phyloP scores from a whole-genome alignment of 2,329 filamentous ascomycete species.

The Tolypocladium tundrense region DNA sequence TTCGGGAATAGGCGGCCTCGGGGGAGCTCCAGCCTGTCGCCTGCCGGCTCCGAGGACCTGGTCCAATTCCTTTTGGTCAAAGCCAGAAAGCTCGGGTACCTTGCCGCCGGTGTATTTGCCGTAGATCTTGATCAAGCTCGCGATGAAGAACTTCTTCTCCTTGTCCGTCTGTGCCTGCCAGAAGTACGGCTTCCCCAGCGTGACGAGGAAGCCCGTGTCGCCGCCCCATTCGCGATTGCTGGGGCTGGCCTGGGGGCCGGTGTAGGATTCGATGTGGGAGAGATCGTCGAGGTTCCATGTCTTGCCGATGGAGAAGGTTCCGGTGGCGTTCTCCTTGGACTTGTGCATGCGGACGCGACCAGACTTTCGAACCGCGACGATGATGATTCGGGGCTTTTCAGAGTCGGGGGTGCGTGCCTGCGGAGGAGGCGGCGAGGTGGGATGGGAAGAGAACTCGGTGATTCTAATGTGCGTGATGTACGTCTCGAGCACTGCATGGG shows the following conservation, averaged over 20 bases:
- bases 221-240: conserved; percentile 67
- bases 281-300: conserved; percentile 96
- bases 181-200: conserved; percentile 88
- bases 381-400: conserved; percentile 85
- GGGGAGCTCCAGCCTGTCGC: conserved; percentile 18
- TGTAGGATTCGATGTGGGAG: conserved; percentile 71
- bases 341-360: conserved; percentile 94
- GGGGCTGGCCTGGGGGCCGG: conserved; percentile 45
- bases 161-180: conserved; percentile 91
- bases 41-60: conserved; percentile 55
- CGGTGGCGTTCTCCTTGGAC: conserved; percentile 88
- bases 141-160: conserved; percentile 98
- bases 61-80: conserved; percentile 70
- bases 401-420: conserved; percentile 57
- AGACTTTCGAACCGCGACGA: conserved; percentile 85
- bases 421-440: conserved; percentile 75
- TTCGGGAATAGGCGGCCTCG: conserved; percentile 17
- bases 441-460: conserved; percentile 73
- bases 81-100: conserved; percentile 68
- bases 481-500: conserved; percentile 51
- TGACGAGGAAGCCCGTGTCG: conserved; percentile 76
- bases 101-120: conserved; percentile 90
- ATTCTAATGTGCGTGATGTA: conserved; percentile 97
- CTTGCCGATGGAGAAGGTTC: conserved; percentile 93
- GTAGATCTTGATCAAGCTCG: conserved; percentile 91